Base-by-base conservation (phyloP, 495 filamentous ascomycete species). In the Gamarada debralockiae region DNA sequence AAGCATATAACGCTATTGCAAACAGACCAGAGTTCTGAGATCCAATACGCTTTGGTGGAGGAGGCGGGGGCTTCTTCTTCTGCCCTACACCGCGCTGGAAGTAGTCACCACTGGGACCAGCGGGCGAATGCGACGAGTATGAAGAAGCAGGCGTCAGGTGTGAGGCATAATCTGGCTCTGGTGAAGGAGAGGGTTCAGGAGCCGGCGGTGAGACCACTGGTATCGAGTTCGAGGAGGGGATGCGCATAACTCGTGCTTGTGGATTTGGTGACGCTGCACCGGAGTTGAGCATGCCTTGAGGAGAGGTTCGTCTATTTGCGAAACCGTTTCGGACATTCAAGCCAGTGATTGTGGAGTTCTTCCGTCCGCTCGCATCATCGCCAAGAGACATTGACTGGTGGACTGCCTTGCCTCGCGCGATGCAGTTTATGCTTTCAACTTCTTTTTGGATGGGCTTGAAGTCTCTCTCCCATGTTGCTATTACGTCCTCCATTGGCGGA, bases 1-100 rank as follows among this genome's bases (percentile, higher is more conserved):
- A 97, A 45, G 85, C 76, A 68, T 89, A 97, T 58, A 90, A 67
- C 3, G 92, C 92, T 1, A 85, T 83, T 9, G 95, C 91, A 58
- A 76, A 96, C 21, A 79, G 65, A 2, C 72, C 80, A 0, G 27
- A 40, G 18, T 37, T 43, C 27, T 53, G 40, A 1, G 57, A 57
- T 10, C 53, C 60, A 8, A 60, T 55, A 17, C 60, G 47, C 52
- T 67, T 67, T 7, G 64, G 62, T 15, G 65, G 65, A 15, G 63
- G 63, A 1, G 65, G 65, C 3, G 65, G 65, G 6, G 64, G 59
- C 36, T 63, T 63, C 53, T 65, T 67, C 58, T 67, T 67, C 37
- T 39, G 27, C 4, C 29, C 52, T 1, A 37, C 58, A n/a, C 29
- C 31, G 8, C 57, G 57, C 37, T 58, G 57, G 48, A 63, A 59